A percentile compares a stretch with the other conserved stretches of the same genome.
Conservation (phyloP, 2,329 filamentous ascomycete species). For the Leptodontidium sp. region DNA sequence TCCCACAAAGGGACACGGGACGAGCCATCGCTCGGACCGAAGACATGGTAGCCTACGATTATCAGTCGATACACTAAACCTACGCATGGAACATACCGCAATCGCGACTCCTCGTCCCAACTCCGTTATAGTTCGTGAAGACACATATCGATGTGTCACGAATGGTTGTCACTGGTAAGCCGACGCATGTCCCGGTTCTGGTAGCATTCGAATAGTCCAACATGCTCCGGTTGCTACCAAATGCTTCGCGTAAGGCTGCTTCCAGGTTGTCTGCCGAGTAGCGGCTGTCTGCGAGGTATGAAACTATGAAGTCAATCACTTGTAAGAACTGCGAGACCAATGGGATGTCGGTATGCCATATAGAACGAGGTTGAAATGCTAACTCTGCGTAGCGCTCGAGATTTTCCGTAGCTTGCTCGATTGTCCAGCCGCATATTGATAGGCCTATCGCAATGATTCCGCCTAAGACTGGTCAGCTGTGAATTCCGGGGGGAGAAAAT, state of each 20-base stretch:
- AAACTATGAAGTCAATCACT: conserved; percentile 11
- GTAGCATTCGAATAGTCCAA: conserved; percentile 1
- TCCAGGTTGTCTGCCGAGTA: conserved; percentile 6
- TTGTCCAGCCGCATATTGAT: conserved; percentile 4
- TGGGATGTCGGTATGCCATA: not conserved
- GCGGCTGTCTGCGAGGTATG: conserved; percentile 8
- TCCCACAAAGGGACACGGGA: not conserved
- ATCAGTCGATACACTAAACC: not conserved
- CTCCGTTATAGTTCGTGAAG: no score
- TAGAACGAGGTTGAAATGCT: conserved; percentile 6
- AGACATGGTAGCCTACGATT: not conserved
- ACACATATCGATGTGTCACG: not conserved
- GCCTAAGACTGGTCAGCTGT: not conserved
- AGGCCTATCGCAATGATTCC: not conserved
- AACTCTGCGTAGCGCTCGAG: conserved; percentile 3
- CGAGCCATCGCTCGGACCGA: not conserved
- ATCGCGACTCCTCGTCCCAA: not conserved
- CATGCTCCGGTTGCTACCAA: not conserved
- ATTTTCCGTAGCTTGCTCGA: conserved; percentile 7
- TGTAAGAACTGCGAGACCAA: not conserved
- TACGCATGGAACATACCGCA: not conserved
- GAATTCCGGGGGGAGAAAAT: not conserved
- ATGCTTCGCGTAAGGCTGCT: conserved; percentile 6
- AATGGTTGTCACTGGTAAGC: not conserved
- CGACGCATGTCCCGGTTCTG: not conserved